phyloP scores from a whole-genome alignment of 176 grass and related monocot species.

The Musa schizocarpa region DNA sequence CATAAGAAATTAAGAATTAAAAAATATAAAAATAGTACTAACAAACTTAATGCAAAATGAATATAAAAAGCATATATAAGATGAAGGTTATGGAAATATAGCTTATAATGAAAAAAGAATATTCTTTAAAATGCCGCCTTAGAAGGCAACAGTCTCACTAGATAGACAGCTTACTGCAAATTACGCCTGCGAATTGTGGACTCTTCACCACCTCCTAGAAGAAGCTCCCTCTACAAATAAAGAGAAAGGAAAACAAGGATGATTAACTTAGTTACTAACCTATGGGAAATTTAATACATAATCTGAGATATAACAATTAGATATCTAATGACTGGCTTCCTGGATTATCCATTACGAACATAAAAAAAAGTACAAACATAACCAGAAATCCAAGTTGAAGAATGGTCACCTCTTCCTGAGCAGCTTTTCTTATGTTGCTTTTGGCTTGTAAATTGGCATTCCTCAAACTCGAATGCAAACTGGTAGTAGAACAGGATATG shows the following conservation, averaged over 20 bases:
- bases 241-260: background rate
- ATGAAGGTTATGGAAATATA: background rate
- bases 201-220: conserved; percentile 59
- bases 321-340: background rate
- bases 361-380: background rate
- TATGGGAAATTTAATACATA: background rate
- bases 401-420: conserved; percentile 46
- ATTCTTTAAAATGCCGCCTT: background rate
- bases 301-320: background rate
- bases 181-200: conserved; percentile 52
- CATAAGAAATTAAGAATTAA: too few relatives aligned
- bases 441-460: conserved; percentile 89
- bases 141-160: background rate
- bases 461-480: conserved; percentile 45
- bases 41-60: too few relatives aligned
- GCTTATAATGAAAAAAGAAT: background rate
- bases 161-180: conserved; percentile 49
- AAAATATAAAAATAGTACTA: too few relatives aligned
- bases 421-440: conserved; percentile 64
- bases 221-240: conserved; percentile 55
- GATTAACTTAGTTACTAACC: background rate
- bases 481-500: conserved; percentile 20
- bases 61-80: too few relatives aligned
- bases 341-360: background rate
- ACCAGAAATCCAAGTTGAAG: background rate